These are phyloP conservation scores for Annulohypoxylon moriforme DNA, from an alignment of 495 filamentous ascomycete genomes.

Conservation along the genomic window DNA sequence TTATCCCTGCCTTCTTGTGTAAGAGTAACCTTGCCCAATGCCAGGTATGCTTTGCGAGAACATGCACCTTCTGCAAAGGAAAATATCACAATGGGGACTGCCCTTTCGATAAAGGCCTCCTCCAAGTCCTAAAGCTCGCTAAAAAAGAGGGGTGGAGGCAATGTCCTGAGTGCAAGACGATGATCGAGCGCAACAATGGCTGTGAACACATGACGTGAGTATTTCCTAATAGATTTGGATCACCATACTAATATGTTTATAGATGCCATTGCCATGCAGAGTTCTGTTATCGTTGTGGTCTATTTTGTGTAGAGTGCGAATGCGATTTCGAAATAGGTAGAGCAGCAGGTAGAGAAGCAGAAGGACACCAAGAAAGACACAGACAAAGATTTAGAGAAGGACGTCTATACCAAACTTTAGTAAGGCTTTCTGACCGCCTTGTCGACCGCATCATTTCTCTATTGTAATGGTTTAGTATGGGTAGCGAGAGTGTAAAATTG, in stretches of 20 bases:
- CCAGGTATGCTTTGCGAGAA: constrained; percentile 49
- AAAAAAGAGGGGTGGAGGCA: constrained; percentile 75
- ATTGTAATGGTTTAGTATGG: too few relatives aligned
- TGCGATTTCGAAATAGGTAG: too few relatives aligned
- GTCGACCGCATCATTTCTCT: too few relatives aligned
- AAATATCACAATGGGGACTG: constrained; percentile 65
- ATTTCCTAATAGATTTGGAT: not conserved
- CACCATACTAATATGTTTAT: constrained; percentile 1
- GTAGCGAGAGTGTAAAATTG: too few relatives aligned
- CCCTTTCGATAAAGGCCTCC: constrained; percentile 72
- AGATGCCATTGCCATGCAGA: constrained; percentile 66
- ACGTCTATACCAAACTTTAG: too few relatives aligned
- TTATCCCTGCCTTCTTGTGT: constrained; percentile 53
- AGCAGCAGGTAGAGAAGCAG: too few relatives aligned
- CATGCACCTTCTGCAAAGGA: constrained; percentile 62
- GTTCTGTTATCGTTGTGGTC: constrained; percentile 68
- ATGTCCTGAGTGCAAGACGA: constrained; percentile 74
- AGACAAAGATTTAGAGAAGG: too few relatives aligned
- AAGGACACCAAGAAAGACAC: too few relatives aligned
- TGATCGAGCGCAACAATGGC: constrained; percentile 78
- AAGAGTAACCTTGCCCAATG: constrained; percentile 54
- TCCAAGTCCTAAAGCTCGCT: constrained; percentile 70
- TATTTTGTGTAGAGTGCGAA: too few relatives aligned
- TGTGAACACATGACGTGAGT: constrained; percentile 82
- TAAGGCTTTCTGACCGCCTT: too few relatives aligned